Evolutionary conservation across 257 asterid species (phyloP).

Genomic region (Voacanga thouarsii): DNA sequence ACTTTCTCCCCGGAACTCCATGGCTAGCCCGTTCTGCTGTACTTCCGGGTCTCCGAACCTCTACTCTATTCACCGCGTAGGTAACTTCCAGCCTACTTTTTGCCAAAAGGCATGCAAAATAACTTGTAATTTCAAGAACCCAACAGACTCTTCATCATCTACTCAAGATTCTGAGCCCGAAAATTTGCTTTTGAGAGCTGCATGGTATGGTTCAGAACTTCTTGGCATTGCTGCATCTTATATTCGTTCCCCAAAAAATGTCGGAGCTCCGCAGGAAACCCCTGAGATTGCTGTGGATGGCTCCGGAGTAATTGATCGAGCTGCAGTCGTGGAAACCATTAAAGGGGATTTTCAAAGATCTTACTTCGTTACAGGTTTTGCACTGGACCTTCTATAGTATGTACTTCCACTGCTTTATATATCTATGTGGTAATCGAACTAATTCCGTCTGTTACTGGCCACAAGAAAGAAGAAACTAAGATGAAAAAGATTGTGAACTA

Average conservation of each 20-base stretch:
- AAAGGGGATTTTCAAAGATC: slow-evolving; percentile 72
- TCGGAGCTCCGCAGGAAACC: slow-evolving; percentile 26
- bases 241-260: slow-evolving; percentile 50
- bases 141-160: slow-evolving; percentile 24
- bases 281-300: slow-evolving; percentile 47
- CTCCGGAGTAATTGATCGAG: slow-evolving; percentile 58
- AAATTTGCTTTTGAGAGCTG: slow-evolving; percentile 62
- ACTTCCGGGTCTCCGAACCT: slow-evolving; percentile 26
- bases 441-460: too few relatives aligned
- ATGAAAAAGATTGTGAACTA: too few relatives aligned
- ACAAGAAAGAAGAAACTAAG: not conserved
- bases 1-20: slow-evolving; percentile 6
- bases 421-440: too few relatives aligned
- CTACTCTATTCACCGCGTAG: slow-evolving; percentile 15
- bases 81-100: slow-evolving; percentile 14
- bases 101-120: slow-evolving; percentile 17
- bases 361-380: slow-evolving; percentile 83
- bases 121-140: slow-evolving; percentile 39
- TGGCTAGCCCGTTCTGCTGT: slow-evolving; percentile 46
- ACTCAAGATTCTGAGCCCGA: slow-evolving; percentile 43
- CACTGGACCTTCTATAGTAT: not conserved
- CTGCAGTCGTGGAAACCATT: slow-evolving; percentile 49
- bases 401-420: too few relatives aligned
- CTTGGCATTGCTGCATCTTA: slow-evolving; percentile 88
- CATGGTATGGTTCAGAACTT: slow-evolving; percentile 87